These are phyloP conservation scores for Biscogniauxia mediterranea DNA, from an alignment of 2,329 filamentous ascomycete genomes.

Conservation along the genomic window DNA sequence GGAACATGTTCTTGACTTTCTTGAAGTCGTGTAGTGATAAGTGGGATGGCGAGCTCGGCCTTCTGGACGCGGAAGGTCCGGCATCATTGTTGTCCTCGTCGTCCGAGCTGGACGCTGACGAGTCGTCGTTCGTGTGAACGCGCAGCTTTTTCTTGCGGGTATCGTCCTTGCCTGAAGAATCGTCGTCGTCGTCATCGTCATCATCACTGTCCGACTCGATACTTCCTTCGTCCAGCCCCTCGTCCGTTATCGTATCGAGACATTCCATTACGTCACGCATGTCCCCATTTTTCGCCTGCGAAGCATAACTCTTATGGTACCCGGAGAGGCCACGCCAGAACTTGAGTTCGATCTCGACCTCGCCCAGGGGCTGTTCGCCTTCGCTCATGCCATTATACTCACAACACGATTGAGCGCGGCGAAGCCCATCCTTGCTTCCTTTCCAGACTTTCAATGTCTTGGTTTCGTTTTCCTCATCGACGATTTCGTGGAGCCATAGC, in stretches of 20 bases:
- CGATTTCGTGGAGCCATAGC: slow-evolving; percentile 67
- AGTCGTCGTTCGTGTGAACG: slow-evolving; percentile 35
- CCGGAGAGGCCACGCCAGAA: slow-evolving; percentile 62
- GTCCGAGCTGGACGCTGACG: slow-evolving; percentile 28
- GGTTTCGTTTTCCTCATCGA: slow-evolving; percentile 63
- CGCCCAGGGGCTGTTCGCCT: slow-evolving; percentile 54
- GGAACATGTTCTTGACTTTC: slow-evolving; percentile 36
- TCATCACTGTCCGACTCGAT: slow-evolving; percentile 13
- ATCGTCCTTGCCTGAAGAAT: slow-evolving; percentile 17
- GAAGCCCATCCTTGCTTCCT: slow-evolving; percentile 53
- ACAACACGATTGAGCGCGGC: slow-evolving; percentile 34
- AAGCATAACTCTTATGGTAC: slow-evolving; percentile 55
- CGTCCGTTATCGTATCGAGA: slow-evolving; percentile 59
- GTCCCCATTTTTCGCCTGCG: slow-evolving; percentile 48
- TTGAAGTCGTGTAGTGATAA: slow-evolving; percentile 30
- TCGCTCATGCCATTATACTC: slow-evolving; percentile 44
- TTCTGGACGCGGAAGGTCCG: slow-evolving; percentile 4
- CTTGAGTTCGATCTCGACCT: slow-evolving; percentile 54
- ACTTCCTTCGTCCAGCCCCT: slow-evolving; percentile 40
- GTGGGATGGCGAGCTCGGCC: slow-evolving; percentile 21
- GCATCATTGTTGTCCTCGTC: slow-evolving; percentile 34
- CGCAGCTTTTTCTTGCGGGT: slow-evolving; percentile 30
- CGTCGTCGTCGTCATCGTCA: slow-evolving; percentile 22
- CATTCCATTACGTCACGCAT: slow-evolving; percentile 63
- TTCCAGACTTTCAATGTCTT: slow-evolving; percentile 64